A percentile compares a stretch with the other conserved stretches of the same genome.
Conservation (phyloP, 208 protist genomes). For the Acanthamoeba polyphaga region DNA sequence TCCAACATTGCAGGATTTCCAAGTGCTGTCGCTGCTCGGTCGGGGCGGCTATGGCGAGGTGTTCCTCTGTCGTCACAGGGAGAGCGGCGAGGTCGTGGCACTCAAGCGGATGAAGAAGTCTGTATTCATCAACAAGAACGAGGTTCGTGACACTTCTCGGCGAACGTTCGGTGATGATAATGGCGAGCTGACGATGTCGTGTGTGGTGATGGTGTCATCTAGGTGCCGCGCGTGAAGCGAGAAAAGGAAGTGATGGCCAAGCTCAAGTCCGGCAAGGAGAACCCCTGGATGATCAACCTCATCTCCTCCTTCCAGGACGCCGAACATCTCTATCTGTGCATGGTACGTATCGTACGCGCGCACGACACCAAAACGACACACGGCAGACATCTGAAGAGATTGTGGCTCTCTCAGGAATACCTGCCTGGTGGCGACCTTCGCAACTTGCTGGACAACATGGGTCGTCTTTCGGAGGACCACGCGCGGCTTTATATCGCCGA, state of each 20-base stretch:
- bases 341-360: slow-evolving; percentile 32
- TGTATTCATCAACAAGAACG: slow-evolving; percentile 64
- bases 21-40: slow-evolving; percentile 80
- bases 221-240: slow-evolving; percentile 74
- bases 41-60: slow-evolving; percentile 81
- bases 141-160: background rate
- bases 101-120: slow-evolving; percentile 72
- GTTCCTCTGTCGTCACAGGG: slow-evolving; percentile 18
- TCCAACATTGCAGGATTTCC: slow-evolving; percentile 67
- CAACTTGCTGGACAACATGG: slow-evolving; percentile 80
- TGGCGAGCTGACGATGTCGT: background rate
- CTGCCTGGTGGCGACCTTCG: slow-evolving; percentile 85
- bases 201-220: background rate
- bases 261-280: slow-evolving; percentile 71
- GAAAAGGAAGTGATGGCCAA: slow-evolving; percentile 80
- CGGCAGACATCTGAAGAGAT: background rate
- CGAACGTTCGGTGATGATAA: background rate
- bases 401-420: slow-evolving; percentile 69
- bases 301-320: slow-evolving; percentile 86
- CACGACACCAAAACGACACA: background rate
- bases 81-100: slow-evolving; percentile 53
- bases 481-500: slow-evolving; percentile 85
- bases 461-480: slow-evolving; percentile 78
- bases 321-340: slow-evolving; percentile 85
- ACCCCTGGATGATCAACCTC: slow-evolving; percentile 85